Percentiles rank a stretch among this genome's conserved stretches.
Conservation (phyloP, 331 rosid species). For the Arachis monticola region DNA sequence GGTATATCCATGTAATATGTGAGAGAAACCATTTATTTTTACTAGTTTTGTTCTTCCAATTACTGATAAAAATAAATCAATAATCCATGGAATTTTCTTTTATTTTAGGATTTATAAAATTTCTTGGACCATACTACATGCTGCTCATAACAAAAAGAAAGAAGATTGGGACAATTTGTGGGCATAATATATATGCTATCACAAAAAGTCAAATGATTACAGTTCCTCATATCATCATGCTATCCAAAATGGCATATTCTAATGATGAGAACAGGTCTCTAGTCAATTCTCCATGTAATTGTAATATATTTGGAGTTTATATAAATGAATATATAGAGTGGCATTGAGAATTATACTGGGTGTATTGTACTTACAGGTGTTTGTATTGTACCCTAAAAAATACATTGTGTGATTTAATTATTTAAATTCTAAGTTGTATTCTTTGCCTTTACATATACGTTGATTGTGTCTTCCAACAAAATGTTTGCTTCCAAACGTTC, state of each 20-base stretch:
- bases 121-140: constrained; percentile 96
- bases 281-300: constrained; percentile 89
- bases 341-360: constrained; percentile 55
- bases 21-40: background rate
- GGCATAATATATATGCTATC: constrained; percentile 79
- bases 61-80: constrained; percentile 31
- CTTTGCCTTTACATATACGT: constrained; percentile 52
- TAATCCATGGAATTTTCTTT: constrained; percentile 43
- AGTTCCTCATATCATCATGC: constrained; percentile 79
- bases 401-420: constrained; percentile 32
- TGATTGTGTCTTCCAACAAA: constrained; percentile 52
- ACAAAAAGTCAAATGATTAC: constrained; percentile 86
- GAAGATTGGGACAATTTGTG: constrained; percentile 91
- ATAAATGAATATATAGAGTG: constrained; percentile 63
- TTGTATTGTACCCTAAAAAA: constrained; percentile 25
- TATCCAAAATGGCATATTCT: constrained; percentile 81
- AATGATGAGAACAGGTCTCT: constrained; percentile 99
- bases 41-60: constrained; percentile 15
- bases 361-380: constrained; percentile 57
- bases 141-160: constrained; percentile 81
- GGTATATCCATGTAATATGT: constrained; percentile 55
- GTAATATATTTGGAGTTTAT: constrained; percentile 73
- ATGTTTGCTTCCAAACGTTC: constrained; percentile 56
- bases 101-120: constrained; percentile 83
- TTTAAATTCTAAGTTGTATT: constrained; percentile 49